phyloP scores from a whole-genome alignment of 306 rosid genomes.

The Cucumis hystrix region DNA sequence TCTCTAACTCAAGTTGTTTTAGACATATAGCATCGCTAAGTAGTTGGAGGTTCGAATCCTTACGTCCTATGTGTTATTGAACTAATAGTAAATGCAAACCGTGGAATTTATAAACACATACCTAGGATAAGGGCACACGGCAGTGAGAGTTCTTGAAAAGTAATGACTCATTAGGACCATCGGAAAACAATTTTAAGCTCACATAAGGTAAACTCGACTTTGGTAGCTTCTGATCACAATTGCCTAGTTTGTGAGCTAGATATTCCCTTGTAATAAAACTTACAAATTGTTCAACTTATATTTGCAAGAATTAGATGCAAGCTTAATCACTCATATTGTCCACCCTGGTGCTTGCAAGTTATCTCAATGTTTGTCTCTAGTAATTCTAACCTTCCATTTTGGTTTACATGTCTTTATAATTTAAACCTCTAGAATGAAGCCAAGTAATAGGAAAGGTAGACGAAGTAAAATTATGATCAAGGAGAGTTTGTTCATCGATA shows the following conservation, averaged over 20 bases:
- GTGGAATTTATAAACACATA: neutral
- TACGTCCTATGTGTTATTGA: too few species aligned
- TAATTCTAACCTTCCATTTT: neutral
- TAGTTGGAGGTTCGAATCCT: too few species aligned
- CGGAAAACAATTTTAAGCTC: neutral
- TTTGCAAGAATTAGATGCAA: neutral
- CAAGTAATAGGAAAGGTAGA: neutral
- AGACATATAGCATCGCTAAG: neutral
- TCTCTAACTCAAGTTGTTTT: neutral
- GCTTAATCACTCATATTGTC: neutral
- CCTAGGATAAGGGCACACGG: neutral
- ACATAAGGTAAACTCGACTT: neutral
- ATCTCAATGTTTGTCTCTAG: neutral
- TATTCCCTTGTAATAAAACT: neutral
- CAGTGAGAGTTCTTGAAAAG: neutral
- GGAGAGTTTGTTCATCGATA: slow-evolving; percentile 1
- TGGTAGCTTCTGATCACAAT: neutral
- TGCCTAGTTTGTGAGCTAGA: neutral
- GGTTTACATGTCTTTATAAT: neutral
- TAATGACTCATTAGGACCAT: neutral
- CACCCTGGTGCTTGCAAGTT: neutral
- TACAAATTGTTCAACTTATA: neutral
- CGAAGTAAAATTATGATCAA: neutral
- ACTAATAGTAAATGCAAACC: too few species aligned
- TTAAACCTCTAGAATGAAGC: neutral